Evolutionary conservation across 2,329 filamentous ascomycete genomes (phyloP), one percentile per base, ranked within the genome.

Genomic region (Didymella lethalis): DNA sequence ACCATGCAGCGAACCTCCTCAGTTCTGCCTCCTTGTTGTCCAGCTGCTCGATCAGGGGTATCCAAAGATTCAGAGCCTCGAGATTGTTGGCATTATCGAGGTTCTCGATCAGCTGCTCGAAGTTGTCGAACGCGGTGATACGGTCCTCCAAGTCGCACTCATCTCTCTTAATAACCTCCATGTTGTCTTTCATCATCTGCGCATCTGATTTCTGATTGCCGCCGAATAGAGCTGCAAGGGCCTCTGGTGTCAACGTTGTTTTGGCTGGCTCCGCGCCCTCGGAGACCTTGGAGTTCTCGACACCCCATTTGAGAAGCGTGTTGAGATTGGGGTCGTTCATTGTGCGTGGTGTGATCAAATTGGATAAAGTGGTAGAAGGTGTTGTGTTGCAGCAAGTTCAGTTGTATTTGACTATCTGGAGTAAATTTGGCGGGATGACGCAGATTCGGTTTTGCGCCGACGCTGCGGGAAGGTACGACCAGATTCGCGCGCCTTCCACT

Each of bases 1-100:
- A 97, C 91, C 92, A 97, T n/a, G 93, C 93, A 2, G 94, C 93
- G 86, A 92, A 93, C 69, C 84, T 87, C 64, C 93, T 84, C 71
- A 97, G 82, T 63, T 95, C 90, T 6, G 83, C 75, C 72, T 95
- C 89, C 11, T 85, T 82, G 70, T 88, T 84, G 48, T 83, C 82
- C 14, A 99, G 82, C 63, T 90, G 86, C 8, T 83, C 79, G 11
- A 97, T 81, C 38, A 99, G 82, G 10, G 92, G 92, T 11, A 86
- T 85, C 95, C 95, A 99, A 31, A 98, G 83, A 7, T 85, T 85
- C 20, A 97, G 81, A 28, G 85, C 85, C 65, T 88, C 88, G 68
- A 99, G 86, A 79, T 97, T 96, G 82, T 98, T 99, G 58, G 95
- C 94, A 77, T 99, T 99, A 83, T 99, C 95, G 69, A 98, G 66